Conservation (phyloP, 1,284 basidiomycete species). For the Microbotryomycetes sp. region DNA sequence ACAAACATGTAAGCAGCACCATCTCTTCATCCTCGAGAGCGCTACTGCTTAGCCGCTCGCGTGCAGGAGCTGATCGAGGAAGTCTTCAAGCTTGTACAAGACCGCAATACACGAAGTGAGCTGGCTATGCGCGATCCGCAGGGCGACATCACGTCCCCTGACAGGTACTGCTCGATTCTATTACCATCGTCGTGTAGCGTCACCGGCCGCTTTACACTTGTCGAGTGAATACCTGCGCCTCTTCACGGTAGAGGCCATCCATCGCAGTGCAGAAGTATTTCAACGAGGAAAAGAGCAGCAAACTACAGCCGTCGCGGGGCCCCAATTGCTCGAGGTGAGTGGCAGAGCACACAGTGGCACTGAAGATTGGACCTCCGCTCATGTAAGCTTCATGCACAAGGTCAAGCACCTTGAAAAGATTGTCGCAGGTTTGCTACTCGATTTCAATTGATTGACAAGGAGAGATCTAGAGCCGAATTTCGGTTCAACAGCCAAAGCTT, state of each 20-base stretch:
- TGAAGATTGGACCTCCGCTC: not conserved
- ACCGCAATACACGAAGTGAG: slow-evolving; percentile 14
- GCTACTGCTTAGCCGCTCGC: too few relatives aligned
- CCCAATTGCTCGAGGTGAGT: slow-evolving; percentile 19
- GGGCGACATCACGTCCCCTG: too few relatives aligned
- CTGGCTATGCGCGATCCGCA: too few relatives aligned
- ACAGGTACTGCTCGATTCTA: too few relatives aligned
- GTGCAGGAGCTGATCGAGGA: slow-evolving; percentile 20
- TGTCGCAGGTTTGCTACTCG: slow-evolving; percentile 22
- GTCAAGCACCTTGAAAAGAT: slow-evolving; percentile 26
- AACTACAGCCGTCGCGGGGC: not conserved
- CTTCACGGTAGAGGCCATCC: slow-evolving; percentile 22
- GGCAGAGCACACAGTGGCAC: fast-evolving
- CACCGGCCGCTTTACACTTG: slow-evolving; percentile 22
- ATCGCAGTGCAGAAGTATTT: slow-evolving; percentile 15
- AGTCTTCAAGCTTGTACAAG: slow-evolving; percentile 13
- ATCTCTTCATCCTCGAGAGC: too few relatives aligned
- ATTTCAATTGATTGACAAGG: slow-evolving; percentile 18
- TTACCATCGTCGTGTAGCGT: too few relatives aligned
- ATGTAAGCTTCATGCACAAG: not conserved
- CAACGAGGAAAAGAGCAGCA: not conserved
- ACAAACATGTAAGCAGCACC: too few relatives aligned
- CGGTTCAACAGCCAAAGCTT: too few relatives aligned
- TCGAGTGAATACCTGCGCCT: slow-evolving; percentile 28
- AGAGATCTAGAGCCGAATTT: too few relatives aligned